Conservation (phyloP, 305 asterid genomes). For the Withania somnifera region DNA sequence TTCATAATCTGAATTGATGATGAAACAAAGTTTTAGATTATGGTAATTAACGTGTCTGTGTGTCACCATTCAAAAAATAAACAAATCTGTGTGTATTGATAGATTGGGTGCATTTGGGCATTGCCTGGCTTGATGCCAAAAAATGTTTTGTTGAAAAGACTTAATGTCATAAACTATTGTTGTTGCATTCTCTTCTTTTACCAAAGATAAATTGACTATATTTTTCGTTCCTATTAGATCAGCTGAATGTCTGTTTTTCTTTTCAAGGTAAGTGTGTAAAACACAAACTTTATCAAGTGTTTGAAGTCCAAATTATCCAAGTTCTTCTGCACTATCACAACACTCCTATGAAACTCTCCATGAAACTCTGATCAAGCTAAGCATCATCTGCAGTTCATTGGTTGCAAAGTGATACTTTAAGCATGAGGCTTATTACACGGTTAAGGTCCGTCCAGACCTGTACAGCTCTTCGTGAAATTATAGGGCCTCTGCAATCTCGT, state of each 20-base stretch:
- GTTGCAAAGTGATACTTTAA: not conserved
- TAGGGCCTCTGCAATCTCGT: slow-evolving; percentile 36
- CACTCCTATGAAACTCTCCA: not conserved
- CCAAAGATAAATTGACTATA: not conserved
- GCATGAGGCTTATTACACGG: slow-evolving; percentile 39
- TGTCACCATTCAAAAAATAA: too few relatives aligned
- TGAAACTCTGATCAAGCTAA: slow-evolving; percentile 1
- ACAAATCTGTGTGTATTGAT: too few relatives aligned
- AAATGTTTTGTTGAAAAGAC: not conserved
- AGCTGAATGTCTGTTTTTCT: not conserved
- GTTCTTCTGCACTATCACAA: not conserved
- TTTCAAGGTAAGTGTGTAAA: not conserved
- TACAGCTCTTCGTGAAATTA: slow-evolving; percentile 14
- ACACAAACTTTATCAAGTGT: not conserved
- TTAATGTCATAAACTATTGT: not conserved
- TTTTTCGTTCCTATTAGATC: too few relatives aligned
- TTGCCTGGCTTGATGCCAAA: not conserved
- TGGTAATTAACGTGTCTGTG: too few relatives aligned
- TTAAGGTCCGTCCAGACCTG: slow-evolving; percentile 25
- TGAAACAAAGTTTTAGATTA: too few relatives aligned
- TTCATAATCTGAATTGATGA: too few relatives aligned
- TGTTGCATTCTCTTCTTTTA: not conserved
- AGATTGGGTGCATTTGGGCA: too few relatives aligned
- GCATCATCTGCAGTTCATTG: not conserved
- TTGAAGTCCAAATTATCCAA: not conserved